Evolutionary conservation across 352 stramenopile genomes (phyloP), one percentile per base, ranked within the genome.

Genomic region (Phytophthora melonis): DNA sequence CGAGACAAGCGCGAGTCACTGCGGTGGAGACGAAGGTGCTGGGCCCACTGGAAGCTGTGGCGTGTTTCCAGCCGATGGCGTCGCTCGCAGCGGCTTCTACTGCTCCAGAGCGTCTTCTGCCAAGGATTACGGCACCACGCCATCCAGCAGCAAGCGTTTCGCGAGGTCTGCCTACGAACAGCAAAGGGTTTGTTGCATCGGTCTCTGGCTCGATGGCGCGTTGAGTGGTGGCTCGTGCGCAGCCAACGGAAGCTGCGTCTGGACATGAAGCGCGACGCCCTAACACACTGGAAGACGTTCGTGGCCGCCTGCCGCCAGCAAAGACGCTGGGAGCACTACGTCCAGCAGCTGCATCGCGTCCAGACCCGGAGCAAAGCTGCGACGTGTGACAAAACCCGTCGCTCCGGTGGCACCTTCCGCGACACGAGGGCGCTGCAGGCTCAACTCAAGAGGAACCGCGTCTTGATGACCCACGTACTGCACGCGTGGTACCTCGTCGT

Each of bases 381-480:
- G 8, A 30, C 21, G 23, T 18, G 43, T 16, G n/a, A 68, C 43
- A 32, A 63, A 25, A 65, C 66, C 18, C 45, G 58, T 55, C 30
- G 18, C 25, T 7, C 34, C 10, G 58, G 45, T 19, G 47, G 27
- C 11, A 67, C 30, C 2, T 79, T 77, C 10, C 54, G 58, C 3
- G 58, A 74, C 23, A 68, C 63, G 7, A 77, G 63, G 60, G 63
- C 58, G 43, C n/a, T 79, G 6, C 72, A 79, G 61, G 53, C 68
- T 30, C 72, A 79, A 25, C 54, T 79, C 2, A 75, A 79, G 23
- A n/a, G 63, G 19, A 61, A 27, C 41, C 72, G 72, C 6, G 39
- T 79, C 45, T 63, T 77, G 58, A 68, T 79, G 72, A 79, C 68
- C 18, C 72, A 79, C 36, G 72, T 79, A 25, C 49, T 79, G 47